Evolutionary conservation across 768 basidiomycete genomes (phyloP).

Genomic region (Clavulina sp.): DNA sequence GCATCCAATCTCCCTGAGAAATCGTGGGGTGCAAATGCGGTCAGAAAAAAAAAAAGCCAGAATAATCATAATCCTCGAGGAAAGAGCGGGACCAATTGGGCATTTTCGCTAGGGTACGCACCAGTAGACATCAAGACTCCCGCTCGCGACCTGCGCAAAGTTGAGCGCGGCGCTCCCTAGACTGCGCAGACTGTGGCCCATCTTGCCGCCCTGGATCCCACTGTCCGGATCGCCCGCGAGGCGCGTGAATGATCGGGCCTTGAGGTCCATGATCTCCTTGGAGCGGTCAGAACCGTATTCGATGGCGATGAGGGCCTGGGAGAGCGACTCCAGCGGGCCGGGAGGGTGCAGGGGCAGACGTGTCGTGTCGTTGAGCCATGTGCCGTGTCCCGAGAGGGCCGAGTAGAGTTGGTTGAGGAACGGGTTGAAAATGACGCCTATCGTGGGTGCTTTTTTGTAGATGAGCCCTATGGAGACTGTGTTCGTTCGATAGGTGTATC

Average conservation of each 20-base stretch:
- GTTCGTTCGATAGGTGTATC: too few species aligned
- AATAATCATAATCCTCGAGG: too few species aligned
- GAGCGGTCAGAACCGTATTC: slow-evolving; percentile 82
- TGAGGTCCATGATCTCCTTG: slow-evolving; percentile 32
- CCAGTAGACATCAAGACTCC: slow-evolving; percentile 80
- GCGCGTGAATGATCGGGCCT: slow-evolving; percentile 48
- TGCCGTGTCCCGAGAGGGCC: slow-evolving; percentile 61
- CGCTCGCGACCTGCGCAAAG: slow-evolving; percentile 72
- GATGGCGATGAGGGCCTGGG: slow-evolving; percentile 55
- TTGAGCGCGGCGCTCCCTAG: slow-evolving; percentile 75
- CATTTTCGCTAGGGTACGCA: slow-evolving; percentile 21
- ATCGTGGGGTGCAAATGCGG: slow-evolving; percentile 5
- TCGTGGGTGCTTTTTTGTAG: slow-evolving; percentile 58
- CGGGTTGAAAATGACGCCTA: slow-evolving; percentile 89
- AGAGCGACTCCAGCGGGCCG: slow-evolving; percentile 46
- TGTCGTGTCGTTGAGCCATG: slow-evolving; percentile 42
- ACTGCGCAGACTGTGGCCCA: slow-evolving; percentile 72
- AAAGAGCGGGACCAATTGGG: background rate
- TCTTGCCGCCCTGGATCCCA: slow-evolving; percentile 48
- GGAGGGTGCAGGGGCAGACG: slow-evolving; percentile 46
- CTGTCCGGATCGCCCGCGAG: slow-evolving; percentile 54
- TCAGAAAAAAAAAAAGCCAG: slow-evolving; percentile 7
- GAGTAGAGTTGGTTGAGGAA: slow-evolving; percentile 82
- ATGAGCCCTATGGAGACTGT: slow-evolving; percentile 76
- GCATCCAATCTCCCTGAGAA: slow-evolving; percentile 60